These are phyloP conservation scores for Eucalyptus erythrocorys DNA, from an alignment of 345 rosid genomes.

Conservation along the genomic window DNA sequence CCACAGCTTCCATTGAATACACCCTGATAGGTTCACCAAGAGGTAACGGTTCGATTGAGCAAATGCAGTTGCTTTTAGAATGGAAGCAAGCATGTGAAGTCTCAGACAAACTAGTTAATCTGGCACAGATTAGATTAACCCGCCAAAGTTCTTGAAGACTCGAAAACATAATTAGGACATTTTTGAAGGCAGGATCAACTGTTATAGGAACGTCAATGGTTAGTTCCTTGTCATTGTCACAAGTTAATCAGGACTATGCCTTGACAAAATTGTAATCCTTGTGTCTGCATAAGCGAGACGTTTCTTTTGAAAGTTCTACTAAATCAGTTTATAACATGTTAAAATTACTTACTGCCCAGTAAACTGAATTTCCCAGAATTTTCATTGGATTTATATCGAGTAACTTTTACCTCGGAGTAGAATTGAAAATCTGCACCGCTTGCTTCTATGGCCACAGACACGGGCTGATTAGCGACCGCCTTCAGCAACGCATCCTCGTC, in stretches of 20 bases:
- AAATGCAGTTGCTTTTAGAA: neutral
- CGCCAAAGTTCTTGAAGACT: neutral
- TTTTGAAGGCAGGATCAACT: neutral
- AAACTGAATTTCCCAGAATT: neutral
- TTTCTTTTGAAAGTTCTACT: neutral
- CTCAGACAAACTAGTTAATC: neutral
- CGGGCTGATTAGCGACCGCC: conserved; percentile 26
- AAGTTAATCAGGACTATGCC: neutral
- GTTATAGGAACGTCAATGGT: neutral
- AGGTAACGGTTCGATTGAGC: neutral
- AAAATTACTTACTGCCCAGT: neutral
- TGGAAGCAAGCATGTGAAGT: neutral
- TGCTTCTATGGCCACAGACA: conserved; percentile 36
- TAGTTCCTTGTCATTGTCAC: neutral
- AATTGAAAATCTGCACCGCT: conserved; percentile 30
- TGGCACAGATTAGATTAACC: neutral
- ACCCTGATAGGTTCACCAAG: conserved; percentile 20
- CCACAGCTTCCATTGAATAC: conserved; percentile 54
- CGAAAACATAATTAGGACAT: neutral
- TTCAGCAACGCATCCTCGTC: conserved; percentile 22
- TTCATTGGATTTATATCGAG: neutral
- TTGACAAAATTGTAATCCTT: neutral
- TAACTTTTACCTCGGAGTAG: conserved; percentile 27
- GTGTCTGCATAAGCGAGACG: neutral
- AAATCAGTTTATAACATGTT: neutral